Base-by-base conservation (phyloP, 768 basidiomycete species). In the Mycena pura region DNA sequence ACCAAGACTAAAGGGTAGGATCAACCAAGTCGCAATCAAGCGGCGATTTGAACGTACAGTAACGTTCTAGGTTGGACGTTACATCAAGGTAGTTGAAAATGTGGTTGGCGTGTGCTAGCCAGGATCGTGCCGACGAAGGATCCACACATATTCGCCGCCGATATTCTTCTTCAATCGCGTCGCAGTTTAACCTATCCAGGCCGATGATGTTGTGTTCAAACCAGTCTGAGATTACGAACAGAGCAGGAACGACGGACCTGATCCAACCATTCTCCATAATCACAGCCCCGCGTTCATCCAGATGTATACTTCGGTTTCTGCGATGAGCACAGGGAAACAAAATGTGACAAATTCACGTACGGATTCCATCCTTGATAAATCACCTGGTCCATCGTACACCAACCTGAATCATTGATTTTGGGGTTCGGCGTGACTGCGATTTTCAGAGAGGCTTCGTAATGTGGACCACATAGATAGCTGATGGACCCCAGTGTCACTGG, bases 51-150 rank as follows among this genome's bases (percentile, higher is more conserved):
- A 49, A 36, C 48, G 32, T 36, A 49, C 48, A 34, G 36, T 49
- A 49, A 49, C 36, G 10, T 5, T 49, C 48, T 19, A 49, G 36
- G 31, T 36, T 36, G 13, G 48, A 34, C 25, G 48, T 36, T 5
- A 49, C 17, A 36, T 49, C 32, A 36, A 49, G 32, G 17, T 17
- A 49, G 21, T 49, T 17, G 48, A 49, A 49, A 17, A 34, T 49
- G 17, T 49, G 31, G 25, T 49, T 32, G 31, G 48, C 48, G 29
- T 49, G 48, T 15, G 48, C 48, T 34, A 49, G 45, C 45, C 45
- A 49, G 29, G 48, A 32, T 22, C 48, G 32, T 34, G 48, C 29
- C 10, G 32, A 22, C 11, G 1, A 10, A 36, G 21, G n/a, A 5
- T 49, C 48, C 9, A 32, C 29, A 32, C 32, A 34, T 32, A 49